Conservation (phyloP, 345 rosid species). For the Moricandia arvensis region DNA sequence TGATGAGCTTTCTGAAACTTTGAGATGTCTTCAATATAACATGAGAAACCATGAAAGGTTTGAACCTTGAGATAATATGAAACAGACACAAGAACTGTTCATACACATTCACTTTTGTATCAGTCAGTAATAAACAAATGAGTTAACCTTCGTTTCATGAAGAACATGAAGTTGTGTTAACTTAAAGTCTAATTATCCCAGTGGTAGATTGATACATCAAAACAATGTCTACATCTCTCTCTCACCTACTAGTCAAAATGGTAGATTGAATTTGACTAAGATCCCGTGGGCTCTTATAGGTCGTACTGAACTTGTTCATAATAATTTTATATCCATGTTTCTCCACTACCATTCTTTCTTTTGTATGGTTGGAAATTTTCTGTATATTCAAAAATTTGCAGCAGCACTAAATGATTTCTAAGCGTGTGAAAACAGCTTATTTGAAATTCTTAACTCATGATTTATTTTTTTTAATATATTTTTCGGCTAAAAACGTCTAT, state of each 20-base stretch:
- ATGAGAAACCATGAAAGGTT: conserved; percentile 44
- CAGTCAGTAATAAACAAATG: not conserved
- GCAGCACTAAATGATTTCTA: not conserved
- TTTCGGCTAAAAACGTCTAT: too few relatives aligned
- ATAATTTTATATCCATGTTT: conserved; percentile 14
- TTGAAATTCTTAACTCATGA: too few relatives aligned
- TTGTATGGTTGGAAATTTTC: not conserved
- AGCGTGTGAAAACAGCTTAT: conserved; percentile 11
- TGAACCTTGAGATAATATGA: not conserved
- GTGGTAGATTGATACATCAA: not conserved
- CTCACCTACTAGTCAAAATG: conserved; percentile 2
- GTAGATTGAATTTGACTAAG: conserved; percentile 19
- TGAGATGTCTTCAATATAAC: conserved; percentile 45
- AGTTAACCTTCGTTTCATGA: not conserved
- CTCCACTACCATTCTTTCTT: conserved; percentile 12
- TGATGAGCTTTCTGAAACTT: conserved; percentile 39
- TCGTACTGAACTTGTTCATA: conserved; percentile 7
- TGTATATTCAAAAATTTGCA: not conserved
- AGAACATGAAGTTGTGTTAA: not conserved
- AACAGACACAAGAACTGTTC: not conserved
- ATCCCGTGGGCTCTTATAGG: conserved; percentile 24
- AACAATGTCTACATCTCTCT: not conserved
- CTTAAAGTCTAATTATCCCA: not conserved
- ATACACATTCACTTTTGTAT: not conserved
- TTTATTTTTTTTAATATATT: too few relatives aligned